phyloP scores from a whole-genome alignment of 2,329 filamentous ascomycete genomes.

The Paracamarosporium sp. region DNA sequence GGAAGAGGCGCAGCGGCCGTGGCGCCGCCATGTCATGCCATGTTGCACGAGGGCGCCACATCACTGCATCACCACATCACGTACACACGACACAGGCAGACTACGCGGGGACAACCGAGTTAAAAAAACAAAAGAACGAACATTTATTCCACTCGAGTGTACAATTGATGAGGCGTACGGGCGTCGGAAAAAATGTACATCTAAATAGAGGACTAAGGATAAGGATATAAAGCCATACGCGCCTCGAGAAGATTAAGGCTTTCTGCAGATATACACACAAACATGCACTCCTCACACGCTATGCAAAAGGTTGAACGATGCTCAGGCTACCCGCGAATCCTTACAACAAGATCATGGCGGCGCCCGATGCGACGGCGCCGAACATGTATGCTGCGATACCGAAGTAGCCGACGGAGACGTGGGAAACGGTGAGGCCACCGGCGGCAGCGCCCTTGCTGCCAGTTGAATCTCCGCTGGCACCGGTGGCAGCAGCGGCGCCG shows the following conservation, averaged over 20 bases:
- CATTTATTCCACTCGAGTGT: too few relatives aligned
- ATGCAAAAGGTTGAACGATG: not conserved
- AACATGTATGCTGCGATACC: slow-evolving; percentile 58
- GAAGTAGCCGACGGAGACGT: slow-evolving; percentile 54
- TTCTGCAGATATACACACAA: not conserved
- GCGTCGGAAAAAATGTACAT: not conserved
- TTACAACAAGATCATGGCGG: slow-evolving; percentile 64
- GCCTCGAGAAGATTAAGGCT: slow-evolving; percentile 1
- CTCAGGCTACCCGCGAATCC: not conserved
- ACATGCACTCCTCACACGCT: slow-evolving; percentile 1
- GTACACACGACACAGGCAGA: too few relatives aligned
- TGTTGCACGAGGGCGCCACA: too few relatives aligned
- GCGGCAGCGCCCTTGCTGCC: slow-evolving; percentile 43
- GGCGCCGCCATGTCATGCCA: too few relatives aligned
- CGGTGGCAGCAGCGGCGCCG: slow-evolving; percentile 27
- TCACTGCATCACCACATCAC: too few relatives aligned
- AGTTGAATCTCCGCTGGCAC: slow-evolving; percentile 21
- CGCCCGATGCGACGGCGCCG: slow-evolving; percentile 58
- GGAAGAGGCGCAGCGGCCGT: too few relatives aligned
- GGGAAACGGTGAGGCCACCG: slow-evolving; percentile 52
- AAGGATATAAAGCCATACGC: slow-evolving; percentile 3
- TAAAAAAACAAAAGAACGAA: too few relatives aligned
- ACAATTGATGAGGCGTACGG: not conserved
- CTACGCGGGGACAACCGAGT: too few relatives aligned
- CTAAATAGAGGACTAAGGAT: not conserved